Conservation (phyloP, 495 filamentous ascomycete species). For the Hypoxylon fragiforme region DNA sequence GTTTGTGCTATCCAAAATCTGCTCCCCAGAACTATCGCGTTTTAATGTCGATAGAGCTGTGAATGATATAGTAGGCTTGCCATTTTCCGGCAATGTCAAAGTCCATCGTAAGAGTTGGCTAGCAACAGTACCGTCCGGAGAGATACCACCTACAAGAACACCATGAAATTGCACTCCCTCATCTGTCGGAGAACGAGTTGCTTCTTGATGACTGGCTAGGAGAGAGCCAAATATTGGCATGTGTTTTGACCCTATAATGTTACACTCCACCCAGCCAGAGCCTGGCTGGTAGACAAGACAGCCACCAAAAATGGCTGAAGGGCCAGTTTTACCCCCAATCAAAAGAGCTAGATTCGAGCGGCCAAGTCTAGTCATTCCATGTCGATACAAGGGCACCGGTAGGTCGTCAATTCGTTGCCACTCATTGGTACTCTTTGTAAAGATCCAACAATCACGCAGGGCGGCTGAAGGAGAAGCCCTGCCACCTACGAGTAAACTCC, state of each 20-base stretch:
- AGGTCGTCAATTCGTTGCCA: constrained; percentile 69
- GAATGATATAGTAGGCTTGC: constrained; percentile 34
- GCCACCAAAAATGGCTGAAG: constrained; percentile 57
- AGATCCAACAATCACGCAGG: constrained; percentile 73
- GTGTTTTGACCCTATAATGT: constrained; percentile 40
- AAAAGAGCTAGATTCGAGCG: constrained; percentile 56
- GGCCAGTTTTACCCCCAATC: constrained; percentile 69
- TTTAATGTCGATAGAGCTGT: constrained; percentile 5
- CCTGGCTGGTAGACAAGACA: constrained; percentile 67
- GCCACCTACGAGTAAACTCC: constrained; percentile 74
- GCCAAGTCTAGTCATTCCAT: constrained; percentile 63
- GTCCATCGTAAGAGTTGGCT: constrained; percentile 59
- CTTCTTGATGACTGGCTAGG: constrained; percentile 32
- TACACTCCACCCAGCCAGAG: constrained; percentile 50
- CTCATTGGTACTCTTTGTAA: constrained; percentile 46
- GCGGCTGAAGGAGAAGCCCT: constrained; percentile 70
- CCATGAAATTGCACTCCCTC: constrained; percentile 46
- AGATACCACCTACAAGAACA: constrained; percentile 69
- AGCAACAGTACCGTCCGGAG: constrained; percentile 59
- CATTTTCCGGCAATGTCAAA: constrained; percentile 35
- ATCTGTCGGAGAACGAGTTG: background rate
- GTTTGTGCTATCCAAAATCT: background rate
- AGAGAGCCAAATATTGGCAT: constrained; percentile 64
- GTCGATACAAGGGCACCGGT: constrained; percentile 69
- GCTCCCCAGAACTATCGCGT: background rate